Evolutionary conservation across 768 basidiomycete species (phyloP).

Genomic region (Gautieria morchelliformis): DNA sequence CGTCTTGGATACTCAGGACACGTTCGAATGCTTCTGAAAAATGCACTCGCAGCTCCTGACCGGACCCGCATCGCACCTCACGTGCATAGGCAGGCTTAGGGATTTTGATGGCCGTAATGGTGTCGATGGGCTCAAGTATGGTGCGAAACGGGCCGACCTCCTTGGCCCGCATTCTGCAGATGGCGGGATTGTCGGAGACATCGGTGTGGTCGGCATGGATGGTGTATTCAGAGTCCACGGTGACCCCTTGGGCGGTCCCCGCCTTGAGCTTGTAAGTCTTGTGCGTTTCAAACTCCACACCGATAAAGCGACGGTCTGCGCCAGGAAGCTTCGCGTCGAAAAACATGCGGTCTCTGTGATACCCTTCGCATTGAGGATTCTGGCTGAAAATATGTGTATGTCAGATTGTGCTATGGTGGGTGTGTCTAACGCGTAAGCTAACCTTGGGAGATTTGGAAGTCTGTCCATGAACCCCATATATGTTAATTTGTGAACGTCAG

Average conservation of each 20-base stretch:
- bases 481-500: constrained; percentile 19
- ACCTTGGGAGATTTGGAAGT: background rate
- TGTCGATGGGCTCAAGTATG: background rate
- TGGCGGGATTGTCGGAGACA: background rate
- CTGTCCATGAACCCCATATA: constrained; percentile 24
- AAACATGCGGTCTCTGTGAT: background rate
- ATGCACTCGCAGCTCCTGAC: background rate
- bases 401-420: background rate
- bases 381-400: background rate
- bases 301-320: background rate
- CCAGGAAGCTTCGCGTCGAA: background rate
- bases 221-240: background rate
- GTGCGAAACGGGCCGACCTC: background rate
- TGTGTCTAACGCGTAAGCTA: background rate
- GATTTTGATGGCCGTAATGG: background rate
- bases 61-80: background rate
- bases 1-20: background rate
- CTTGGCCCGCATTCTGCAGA: background rate
- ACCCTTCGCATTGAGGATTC: background rate
- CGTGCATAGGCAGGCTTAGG: background rate
- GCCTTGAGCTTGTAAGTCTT: background rate
- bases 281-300: background rate
- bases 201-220: background rate
- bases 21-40: background rate
- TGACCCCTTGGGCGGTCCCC: background rate